Conservation (phyloP, 75 land plant species). For the Sequoia sempervirens region DNA sequence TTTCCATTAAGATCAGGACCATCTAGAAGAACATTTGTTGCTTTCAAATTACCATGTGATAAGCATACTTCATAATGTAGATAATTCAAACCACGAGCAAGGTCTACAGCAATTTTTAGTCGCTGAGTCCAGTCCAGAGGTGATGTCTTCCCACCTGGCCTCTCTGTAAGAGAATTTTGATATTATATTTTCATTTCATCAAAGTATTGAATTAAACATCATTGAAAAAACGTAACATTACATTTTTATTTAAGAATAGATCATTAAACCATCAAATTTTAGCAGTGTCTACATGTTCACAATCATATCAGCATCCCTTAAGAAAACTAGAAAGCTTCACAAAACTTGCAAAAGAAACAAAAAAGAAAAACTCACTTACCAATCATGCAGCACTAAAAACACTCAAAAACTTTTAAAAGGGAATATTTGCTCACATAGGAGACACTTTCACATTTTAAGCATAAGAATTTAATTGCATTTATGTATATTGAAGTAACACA, state of each 20-base stretch:
- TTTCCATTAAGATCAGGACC: constrained; percentile 53
- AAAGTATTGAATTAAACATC: not conserved
- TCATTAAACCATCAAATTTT: not conserved
- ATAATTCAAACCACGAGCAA: constrained; percentile 71
- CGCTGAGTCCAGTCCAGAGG: constrained; percentile 50
- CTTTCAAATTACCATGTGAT: constrained; percentile 96
- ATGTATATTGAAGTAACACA: not conserved
- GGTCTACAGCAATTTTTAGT: constrained; percentile 72
- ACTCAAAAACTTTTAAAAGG: not conserved
- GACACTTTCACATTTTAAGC: not conserved
- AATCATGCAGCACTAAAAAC: not conserved
- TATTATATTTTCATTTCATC: constrained; percentile 5
- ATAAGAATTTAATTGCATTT: not conserved
- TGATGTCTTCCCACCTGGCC: constrained; percentile 18
- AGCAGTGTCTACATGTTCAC: not conserved
- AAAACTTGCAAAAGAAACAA: not conserved
- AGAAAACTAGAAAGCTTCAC: not conserved
- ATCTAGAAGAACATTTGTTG: constrained; percentile 78
- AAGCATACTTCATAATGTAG: constrained; percentile 67
- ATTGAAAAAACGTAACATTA: not conserved
- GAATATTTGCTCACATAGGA: not conserved
- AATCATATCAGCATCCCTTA: not conserved
- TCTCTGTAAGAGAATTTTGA: constrained; percentile 25
- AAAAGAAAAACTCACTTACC: not conserved
- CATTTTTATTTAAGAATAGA: not conserved